Evolutionary conservation across 2,329 filamentous ascomycete genomes (phyloP), one percentile per base, ranked within the genome.

Genomic region (Macrophomina phaseolina): DNA sequence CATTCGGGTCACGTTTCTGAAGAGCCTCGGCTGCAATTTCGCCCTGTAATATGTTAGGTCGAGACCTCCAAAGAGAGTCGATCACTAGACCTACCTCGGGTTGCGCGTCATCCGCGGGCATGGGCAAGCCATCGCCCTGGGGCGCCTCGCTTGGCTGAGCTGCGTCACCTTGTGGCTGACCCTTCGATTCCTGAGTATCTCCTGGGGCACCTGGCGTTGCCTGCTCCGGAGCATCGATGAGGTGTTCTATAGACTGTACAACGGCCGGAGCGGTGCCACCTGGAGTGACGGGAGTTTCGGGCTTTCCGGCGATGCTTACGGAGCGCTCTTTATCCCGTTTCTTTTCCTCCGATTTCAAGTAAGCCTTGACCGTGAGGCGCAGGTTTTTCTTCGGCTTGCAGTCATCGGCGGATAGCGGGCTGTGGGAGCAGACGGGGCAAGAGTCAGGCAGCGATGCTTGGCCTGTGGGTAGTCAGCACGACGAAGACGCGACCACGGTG

Each of bases 341-440:
- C 84, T 96, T 97, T 78, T 97, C 91, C 71, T 93, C 91, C 0
- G 91, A 97, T 73, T 94, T 91, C 58, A 99, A 81, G 75, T 97
- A 99, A 12, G 95, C 92, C 72, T 92, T 91, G 71, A 98, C 90
- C 1, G 95, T 99, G 32, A 92, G 95, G 71, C 95, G 90, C n/a
- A 98, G 83, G 34, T 91, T 89, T 77, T 97, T 97, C 78, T 97
- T 92, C 1, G 92, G 89, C 69, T 91, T 93, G 83, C 94, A 97
- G 71, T 95, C 90, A 68, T 92, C 91, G 55, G 90, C 87, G 34
- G 93, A 92, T 67, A 99, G 86, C 0, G 95, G 95, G 28, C 89
- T 91, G 77, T 99, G 95, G 70, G 94, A 91, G 86, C 95, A 99
- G 67, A 97, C 91, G 2, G 95, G 94, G 74, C 95, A 99, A 52